A percentile compares a stretch with the other conserved stretches of the same genome.
phyloP scores from a whole-genome alignment of 352 stramenopile species.

The Phytophthora pinifolia region DNA sequence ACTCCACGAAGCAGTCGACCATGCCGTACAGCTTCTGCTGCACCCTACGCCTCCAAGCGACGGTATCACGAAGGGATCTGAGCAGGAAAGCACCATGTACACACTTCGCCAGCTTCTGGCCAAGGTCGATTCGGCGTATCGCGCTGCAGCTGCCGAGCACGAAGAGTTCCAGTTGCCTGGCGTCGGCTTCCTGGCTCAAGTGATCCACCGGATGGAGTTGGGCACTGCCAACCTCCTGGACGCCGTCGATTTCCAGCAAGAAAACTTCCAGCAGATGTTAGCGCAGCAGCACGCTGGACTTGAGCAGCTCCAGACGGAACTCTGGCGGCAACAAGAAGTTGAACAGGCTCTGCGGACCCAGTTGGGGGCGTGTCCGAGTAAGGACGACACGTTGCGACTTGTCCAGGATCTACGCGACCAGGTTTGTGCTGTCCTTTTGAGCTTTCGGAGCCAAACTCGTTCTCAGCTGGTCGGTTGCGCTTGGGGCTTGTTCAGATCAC shows the following conservation, averaged over 20 bases:
- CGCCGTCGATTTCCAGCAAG: constrained; percentile 52
- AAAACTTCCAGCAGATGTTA: constrained; percentile 42
- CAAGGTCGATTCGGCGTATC: constrained; percentile 39
- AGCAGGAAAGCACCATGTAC: constrained; percentile 39
- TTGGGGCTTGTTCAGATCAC: constrained; percentile 36
- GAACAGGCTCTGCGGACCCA: constrained; percentile 49
- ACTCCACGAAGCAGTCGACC: constrained; percentile 36
- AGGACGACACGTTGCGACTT: constrained; percentile 62
- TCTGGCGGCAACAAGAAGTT: constrained; percentile 43
- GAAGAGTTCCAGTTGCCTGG: constrained; percentile 15
- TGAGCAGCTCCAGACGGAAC: constrained; percentile 43
- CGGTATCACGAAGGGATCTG: constrained; percentile 3
- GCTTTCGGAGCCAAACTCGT: not conserved
- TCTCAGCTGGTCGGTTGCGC: not conserved
- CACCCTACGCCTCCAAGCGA: constrained; percentile 14
- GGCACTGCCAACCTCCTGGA: constrained; percentile 61
- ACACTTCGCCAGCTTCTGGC: constrained; percentile 39
- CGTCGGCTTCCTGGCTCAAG: constrained; percentile 34
- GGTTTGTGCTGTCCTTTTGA: constrained; percentile 23
- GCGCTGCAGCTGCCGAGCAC: constrained; percentile 19
- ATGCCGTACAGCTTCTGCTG: constrained; percentile 37
- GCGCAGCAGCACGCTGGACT: constrained; percentile 42
- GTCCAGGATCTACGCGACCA: constrained; percentile 59
- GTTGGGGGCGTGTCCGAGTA: constrained; percentile 48
- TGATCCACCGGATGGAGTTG: constrained; percentile 63